phyloP scores from a whole-genome alignment of 306 rosid species.

The Lathyrus aphaca region DNA sequence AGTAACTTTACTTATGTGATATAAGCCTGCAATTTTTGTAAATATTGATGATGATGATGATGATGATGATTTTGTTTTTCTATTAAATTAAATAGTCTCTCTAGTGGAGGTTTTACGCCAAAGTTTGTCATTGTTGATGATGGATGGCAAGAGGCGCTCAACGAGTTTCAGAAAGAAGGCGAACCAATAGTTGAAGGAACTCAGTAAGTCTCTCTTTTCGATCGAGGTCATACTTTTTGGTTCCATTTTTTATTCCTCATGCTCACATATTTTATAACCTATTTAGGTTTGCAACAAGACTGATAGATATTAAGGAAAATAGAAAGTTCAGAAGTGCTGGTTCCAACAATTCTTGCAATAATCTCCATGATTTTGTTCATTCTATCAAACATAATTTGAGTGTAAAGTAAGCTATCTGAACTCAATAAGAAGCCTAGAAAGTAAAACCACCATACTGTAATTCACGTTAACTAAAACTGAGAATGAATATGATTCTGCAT shows the following conservation, averaged over 20 bases:
- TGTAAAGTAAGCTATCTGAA: conserved; percentile 59
- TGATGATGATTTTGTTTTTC: neutral
- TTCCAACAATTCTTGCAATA: conserved; percentile 40
- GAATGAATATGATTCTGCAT: conserved; percentile 17
- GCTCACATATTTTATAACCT: conserved; percentile 24
- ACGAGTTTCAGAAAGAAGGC: conserved; percentile 58
- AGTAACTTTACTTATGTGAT: conserved; percentile 18
- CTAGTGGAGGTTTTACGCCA: conserved; percentile 61
- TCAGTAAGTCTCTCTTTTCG: conserved; percentile 53
- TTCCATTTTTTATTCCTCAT: conserved; percentile 29
- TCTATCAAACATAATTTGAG: conserved; percentile 58
- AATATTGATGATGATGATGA: no score
- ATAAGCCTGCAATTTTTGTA: neutral
- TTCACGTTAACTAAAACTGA: neutral
- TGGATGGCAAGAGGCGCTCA: conserved; percentile 68
- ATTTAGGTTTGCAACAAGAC: conserved; percentile 65
- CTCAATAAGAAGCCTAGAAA: neutral
- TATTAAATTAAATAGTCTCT: conserved; percentile 44
- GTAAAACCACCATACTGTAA: neutral
- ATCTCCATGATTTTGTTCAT: conserved; percentile 54
- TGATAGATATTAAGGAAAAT: conserved; percentile 65
- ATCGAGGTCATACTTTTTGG: neutral
- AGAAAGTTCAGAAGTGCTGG: conserved; percentile 54
- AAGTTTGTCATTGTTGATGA: conserved; percentile 75
- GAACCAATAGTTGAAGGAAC: conserved; percentile 57